Evolutionary conservation across 2,329 filamentous ascomycete species (phyloP), one percentile per base, ranked within the genome.

Genomic region (Tolypocladium guangdongense): DNA sequence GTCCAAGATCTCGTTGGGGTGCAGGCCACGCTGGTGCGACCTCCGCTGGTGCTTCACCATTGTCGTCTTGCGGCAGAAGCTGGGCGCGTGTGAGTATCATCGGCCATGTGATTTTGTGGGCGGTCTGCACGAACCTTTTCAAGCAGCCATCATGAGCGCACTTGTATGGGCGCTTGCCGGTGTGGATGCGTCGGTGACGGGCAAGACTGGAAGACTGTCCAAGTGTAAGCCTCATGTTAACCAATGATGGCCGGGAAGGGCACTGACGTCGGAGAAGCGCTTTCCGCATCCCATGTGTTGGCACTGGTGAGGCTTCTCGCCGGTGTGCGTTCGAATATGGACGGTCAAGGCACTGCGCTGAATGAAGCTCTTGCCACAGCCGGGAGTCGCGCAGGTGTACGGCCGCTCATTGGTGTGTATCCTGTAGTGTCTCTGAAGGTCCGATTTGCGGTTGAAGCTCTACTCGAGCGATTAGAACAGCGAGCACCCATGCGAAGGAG

Each of bases 391-490:
- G 68, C 83, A 87, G 33, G 76, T 74, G 64, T 86, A 86, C 11
- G 84, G 84, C 22, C 83, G 74, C 67, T 87, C 83, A 63, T 86
- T 86, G 52, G 84, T 87, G 68, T 87, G 84, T 63, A 87, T 87
- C 57, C 84, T 78, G 63, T 84, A 84, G 63, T 87, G 84, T 63
- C 84, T 77, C 63, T 86, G 82, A 56, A 87, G 71, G 61, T 87
- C 84, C 20, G 84, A 87, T 67, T 87, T 87, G 62, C 84, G 77
- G 68, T 86, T 86, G 73, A 87, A 87, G 69, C 81, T 84, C 84
- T 87, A 59, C 1, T 11, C 7, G 16, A 24, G 4, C 12, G 49
- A 22, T 54, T 27, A 56, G 50, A 37, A 30, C 1, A 22, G n/a
- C 16, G 18, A 12, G 43, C 5, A 35, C 16, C 32, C 22, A 11